Evolutionary conservation across 2,329 filamentous ascomycete genomes (phyloP).

Genomic region (Alternaria brassicicola): DNA sequence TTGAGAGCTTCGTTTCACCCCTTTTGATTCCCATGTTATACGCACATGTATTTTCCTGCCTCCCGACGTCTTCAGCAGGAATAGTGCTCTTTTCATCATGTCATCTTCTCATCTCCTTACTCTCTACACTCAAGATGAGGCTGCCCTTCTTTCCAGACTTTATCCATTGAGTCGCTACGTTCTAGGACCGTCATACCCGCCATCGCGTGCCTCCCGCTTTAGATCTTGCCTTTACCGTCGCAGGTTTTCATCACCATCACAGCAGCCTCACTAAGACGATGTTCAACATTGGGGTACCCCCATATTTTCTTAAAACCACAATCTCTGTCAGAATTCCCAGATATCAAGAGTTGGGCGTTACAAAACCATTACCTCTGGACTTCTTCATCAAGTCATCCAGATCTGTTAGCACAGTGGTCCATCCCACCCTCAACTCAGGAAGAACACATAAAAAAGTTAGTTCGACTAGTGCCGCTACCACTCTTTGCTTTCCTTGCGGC

Average conservation of each 20-base stretch:
- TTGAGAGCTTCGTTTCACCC: background rate
- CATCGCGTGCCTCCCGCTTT: background rate
- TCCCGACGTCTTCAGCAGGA: background rate
- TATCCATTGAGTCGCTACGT: background rate
- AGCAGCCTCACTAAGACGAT: background rate
- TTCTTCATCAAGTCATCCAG: slow-evolving; percentile 6
- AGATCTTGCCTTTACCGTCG: background rate
- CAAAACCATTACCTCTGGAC: background rate
- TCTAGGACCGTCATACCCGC: background rate
- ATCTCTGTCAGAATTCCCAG: too few relatives aligned
- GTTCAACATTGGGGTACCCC: too few relatives aligned
- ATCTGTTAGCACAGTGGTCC: background rate
- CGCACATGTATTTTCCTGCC: background rate
- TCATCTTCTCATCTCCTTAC: background rate
- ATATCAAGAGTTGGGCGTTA: background rate
- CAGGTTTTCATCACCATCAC: background rate
- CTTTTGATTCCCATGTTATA: background rate
- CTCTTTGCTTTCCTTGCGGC: background rate
- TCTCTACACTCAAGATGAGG: background rate
- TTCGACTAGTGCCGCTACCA: background rate
- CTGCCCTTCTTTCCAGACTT: background rate
- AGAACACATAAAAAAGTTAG: background rate
- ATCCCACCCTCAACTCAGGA: background rate
- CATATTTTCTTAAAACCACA: too few relatives aligned
- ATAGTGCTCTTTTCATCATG: background rate